Percentiles rank a stretch among this genome's conserved stretches.
These are phyloP conservation scores for Stagonosporopsis rhizophila DNA, from an alignment of 2,329 filamentous ascomycete species.

Conservation along the genomic window DNA sequence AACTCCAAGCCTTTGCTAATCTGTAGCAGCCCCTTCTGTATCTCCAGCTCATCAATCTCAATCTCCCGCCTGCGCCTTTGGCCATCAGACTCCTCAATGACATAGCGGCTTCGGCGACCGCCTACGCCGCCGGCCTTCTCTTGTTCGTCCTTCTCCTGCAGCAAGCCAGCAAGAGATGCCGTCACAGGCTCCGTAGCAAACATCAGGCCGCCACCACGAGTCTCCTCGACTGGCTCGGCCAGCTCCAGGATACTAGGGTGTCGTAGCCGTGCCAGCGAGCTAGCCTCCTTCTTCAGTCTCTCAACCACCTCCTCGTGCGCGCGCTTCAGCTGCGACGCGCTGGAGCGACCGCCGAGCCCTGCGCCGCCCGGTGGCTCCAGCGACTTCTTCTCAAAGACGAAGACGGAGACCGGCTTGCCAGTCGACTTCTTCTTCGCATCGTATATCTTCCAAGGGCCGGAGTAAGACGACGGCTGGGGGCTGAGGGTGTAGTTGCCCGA, in stretches of 20 bases:
- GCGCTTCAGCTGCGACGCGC: constrained; percentile 75
- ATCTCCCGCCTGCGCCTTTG: constrained; percentile 75
- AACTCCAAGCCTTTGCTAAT: constrained; percentile 95
- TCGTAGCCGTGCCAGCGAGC: constrained; percentile 82
- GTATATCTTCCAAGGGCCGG: constrained; percentile 96
- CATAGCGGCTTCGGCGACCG: constrained; percentile 77
- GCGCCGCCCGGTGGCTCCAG: constrained; percentile 73
- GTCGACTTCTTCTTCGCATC: constrained; percentile 97
- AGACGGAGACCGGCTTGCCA: constrained; percentile 86
- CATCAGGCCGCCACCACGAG: constrained; percentile 86
- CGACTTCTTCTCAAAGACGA: constrained; percentile 90
- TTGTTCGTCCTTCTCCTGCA: constrained; percentile 89
- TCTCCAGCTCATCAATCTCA: constrained; percentile 95
- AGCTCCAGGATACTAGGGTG: constrained; percentile 93
- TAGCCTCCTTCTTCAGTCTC: constrained; percentile 88
- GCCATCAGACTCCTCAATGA: constrained; percentile 80
- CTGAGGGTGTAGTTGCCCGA: constrained; percentile 88
- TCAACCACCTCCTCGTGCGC: constrained; percentile 90
- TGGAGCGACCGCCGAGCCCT: constrained; percentile 62
- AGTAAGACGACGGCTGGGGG: constrained; percentile 74
- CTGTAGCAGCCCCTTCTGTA: constrained; percentile 94
- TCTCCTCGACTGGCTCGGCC: constrained; percentile 94
- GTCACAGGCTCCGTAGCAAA: constrained; percentile 95
- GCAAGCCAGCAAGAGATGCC: constrained; percentile 79
- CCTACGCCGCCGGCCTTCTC: constrained; percentile 73